A percentile compares a stretch with the other conserved stretches of the same genome.
phyloP scores from a whole-genome alignment of 169 alveolate genomes.

The Plasmodium gallinaceum region DNA sequence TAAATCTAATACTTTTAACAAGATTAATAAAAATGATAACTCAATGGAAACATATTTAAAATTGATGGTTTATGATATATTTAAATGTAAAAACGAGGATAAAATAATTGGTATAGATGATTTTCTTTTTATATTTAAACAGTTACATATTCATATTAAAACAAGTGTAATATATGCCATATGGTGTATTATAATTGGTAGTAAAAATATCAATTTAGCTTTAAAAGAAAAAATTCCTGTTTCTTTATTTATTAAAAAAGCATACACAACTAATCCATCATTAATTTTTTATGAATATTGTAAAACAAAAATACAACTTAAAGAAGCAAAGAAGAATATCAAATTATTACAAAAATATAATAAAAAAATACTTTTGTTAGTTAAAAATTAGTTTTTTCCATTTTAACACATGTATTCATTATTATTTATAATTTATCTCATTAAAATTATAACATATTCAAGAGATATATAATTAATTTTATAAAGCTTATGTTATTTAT shows the following conservation, averaged over 20 bases:
- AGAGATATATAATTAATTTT: too few relatives aligned
- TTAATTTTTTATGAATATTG: constrained; percentile 48
- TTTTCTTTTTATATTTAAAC: constrained; percentile 25
- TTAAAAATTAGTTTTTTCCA: constrained; percentile 1
- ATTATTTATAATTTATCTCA: too few relatives aligned
- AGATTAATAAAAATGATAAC: not conserved
- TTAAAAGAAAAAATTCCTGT: constrained; percentile 21
- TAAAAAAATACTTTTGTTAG: constrained; percentile 27
- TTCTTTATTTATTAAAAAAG: constrained; percentile 30
- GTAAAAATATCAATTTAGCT: constrained; percentile 9
- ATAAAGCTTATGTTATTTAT: too few relatives aligned
- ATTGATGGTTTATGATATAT: constrained; percentile 26
- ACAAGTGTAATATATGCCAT: constrained; percentile 10
- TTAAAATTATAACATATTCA: too few relatives aligned
- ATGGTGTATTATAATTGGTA: constrained; percentile 46
- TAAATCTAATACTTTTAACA: not conserved
- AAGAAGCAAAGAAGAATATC: constrained; percentile 30
- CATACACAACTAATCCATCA: constrained; percentile 55
- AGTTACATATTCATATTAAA: constrained; percentile 18
- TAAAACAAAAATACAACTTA: constrained; percentile 34
- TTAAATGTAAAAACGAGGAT: constrained; percentile 18
- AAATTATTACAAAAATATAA: constrained; percentile 20
- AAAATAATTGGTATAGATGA: constrained; percentile 27
- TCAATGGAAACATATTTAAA: constrained; percentile 27
- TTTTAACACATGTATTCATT: not conserved